Evolutionary conservation across 2,329 filamentous ascomycete species (phyloP), one percentile per base, ranked within the genome.

Genomic region (Ceratocystis smalleyi): DNA sequence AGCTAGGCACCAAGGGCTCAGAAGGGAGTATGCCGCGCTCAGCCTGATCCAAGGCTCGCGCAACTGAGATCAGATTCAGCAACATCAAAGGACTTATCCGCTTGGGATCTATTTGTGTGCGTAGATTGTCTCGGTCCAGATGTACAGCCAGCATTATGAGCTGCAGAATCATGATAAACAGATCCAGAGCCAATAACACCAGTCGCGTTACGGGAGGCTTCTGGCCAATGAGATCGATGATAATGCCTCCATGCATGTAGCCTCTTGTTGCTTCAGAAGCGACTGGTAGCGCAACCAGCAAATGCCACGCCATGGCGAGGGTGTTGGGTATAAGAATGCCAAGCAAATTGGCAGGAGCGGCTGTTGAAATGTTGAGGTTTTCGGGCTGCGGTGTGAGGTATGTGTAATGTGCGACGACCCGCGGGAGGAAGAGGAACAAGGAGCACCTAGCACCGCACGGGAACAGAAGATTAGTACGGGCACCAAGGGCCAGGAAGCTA

Each of bases 221-320:
- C 71, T 88, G 84, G 15, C 85, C 85, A 68, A 88, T 77, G 68
- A 88, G 84, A 70, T 88, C 85, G 69, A 87, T 79, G 27, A 87
- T 77, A 61, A 87, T 75, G 43, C 85, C 85, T 27, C 85, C 85
- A 67, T 87, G 84, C 27, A 86, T 77, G 70, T 87, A 87, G 27
- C 84, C 84, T 62, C 83, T 77, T 66, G 82, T 78, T 45, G 81
- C 78, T 69, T 87, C 84, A 66, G 79, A 78, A n/a, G 82, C 83
- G 24, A 74, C 73, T 0, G 83, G 80, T 0, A 83, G 73, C 6
- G 79, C 72, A n/a, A 77, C 75, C 43, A 85, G 75, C 3, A 83
- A 69, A 70, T 87, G 84, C 51, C 83, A 72, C 2, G 86, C 73
- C 63, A 85, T 78, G 73, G 84, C 87, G 61, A 86, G 70, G 8